Conservation (phyloP, 1,284 basidiomycete genomes). For the Termitomyces sp. region DNA sequence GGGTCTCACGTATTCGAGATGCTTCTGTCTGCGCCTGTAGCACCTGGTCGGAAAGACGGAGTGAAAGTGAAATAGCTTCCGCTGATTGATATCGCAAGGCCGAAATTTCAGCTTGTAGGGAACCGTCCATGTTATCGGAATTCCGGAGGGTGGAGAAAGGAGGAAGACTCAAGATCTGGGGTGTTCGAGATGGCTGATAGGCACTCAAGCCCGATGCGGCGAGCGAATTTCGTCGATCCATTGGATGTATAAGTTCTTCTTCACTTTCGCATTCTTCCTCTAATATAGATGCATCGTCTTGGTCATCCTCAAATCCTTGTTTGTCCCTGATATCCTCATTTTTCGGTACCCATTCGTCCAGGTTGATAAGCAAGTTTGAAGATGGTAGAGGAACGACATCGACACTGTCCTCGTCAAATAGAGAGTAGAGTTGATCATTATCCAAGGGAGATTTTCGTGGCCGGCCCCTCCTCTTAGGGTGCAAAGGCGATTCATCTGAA, state of each 20-base stretch:
- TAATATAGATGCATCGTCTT: conserved; percentile 29
- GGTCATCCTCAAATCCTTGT: conserved; percentile 27
- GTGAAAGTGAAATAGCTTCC: conserved; percentile 57
- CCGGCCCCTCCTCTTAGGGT: conserved; percentile 41
- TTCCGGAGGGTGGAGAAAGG: conserved; percentile 30
- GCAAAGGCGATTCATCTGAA: conserved; percentile 23
- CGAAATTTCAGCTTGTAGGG: conserved; percentile 58
- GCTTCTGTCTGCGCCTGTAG: conserved; percentile 56
- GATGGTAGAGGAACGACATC: not conserved
- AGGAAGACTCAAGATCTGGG: conserved; percentile 26
- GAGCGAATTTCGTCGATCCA: conserved; percentile 31
- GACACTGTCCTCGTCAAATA: conserved; percentile 21
- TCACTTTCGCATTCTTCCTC: conserved; percentile 58
- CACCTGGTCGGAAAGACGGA: conserved; percentile 61
- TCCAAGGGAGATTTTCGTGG: conserved; percentile 34
- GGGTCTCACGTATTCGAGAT: conserved; percentile 44
- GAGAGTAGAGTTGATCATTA: conserved; percentile 11
- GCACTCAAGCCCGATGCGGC: conserved; percentile 19
- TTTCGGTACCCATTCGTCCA: conserved; percentile 13
- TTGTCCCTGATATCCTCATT: conserved; percentile 21
- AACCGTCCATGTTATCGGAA: conserved; percentile 45
- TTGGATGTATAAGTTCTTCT: conserved; percentile 45
- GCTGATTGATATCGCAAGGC: conserved; percentile 57
- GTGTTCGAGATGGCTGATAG: conserved; percentile 24
- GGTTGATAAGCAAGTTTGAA: not conserved